Percentiles rank a stretch among this genome's conserved stretches.
phyloP scores from a whole-genome alignment of 2,329 filamentous ascomycete genomes.

The Penicillium sp. region DNA sequence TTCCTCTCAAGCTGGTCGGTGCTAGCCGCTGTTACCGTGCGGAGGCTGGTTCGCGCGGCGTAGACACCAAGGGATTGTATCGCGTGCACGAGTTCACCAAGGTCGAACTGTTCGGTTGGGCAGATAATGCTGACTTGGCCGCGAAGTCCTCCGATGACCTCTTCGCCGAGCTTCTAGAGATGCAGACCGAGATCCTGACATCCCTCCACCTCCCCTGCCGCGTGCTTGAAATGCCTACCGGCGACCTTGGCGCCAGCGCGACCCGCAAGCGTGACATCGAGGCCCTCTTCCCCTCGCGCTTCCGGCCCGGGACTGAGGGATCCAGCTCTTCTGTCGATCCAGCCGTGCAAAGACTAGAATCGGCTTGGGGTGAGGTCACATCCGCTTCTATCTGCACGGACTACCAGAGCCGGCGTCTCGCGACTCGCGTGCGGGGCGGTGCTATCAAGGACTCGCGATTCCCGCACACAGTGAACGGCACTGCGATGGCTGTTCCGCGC shows the following conservation, averaged over 20 bases:
- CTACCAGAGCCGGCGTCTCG: constrained; percentile 82
- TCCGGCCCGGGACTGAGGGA: constrained; percentile 20
- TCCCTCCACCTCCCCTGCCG: constrained; percentile 79
- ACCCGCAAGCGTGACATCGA: constrained; percentile 89
- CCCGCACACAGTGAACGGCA: constrained; percentile 91
- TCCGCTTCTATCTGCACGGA: constrained; percentile 89
- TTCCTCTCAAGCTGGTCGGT: constrained; percentile 78
- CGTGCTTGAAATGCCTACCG: constrained; percentile 85
- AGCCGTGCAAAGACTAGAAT: constrained; percentile 40
- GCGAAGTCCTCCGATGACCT: constrained; percentile 43
- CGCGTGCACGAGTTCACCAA: constrained; percentile 98
- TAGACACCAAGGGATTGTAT: constrained; percentile 91
- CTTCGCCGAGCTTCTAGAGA: constrained; percentile 81
- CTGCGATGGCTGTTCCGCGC: constrained; percentile 84
- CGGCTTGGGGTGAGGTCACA: constrained; percentile 91
- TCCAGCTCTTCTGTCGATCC: constrained; percentile 2
- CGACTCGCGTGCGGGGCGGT: constrained; percentile 65
- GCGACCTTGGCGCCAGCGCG: constrained; percentile 86
- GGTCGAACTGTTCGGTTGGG: constrained; percentile 97
- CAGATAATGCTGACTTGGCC: constrained; percentile 51
- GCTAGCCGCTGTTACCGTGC: constrained; percentile 92
- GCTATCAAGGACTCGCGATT: constrained; percentile 58
- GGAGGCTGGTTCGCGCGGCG: constrained; percentile 85
- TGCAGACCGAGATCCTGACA: constrained; percentile 80
- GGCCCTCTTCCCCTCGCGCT: constrained; percentile 83